A percentile compares a stretch with the other conserved stretches of the same genome.
Conservation (phyloP, 768 basidiomycete species). For the Termitomyces heimii region DNA sequence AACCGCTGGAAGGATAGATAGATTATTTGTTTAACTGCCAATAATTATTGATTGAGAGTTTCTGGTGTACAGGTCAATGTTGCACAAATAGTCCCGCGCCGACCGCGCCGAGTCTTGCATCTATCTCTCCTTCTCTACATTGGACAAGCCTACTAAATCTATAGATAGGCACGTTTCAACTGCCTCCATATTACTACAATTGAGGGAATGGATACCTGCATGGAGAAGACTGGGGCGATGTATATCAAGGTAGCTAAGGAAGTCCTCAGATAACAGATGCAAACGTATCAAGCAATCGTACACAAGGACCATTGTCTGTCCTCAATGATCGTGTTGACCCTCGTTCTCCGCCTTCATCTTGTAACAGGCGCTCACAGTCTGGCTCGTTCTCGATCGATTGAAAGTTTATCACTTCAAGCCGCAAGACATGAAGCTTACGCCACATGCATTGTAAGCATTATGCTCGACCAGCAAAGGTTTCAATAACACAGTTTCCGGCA, state of each 20-base stretch:
- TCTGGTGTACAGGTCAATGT: background rate
- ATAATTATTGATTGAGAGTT: too few relatives aligned
- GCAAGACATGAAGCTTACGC: background rate
- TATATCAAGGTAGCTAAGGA: background rate
- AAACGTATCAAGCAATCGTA: background rate
- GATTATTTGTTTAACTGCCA: too few relatives aligned
- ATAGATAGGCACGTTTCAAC: background rate
- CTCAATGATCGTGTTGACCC: background rate
- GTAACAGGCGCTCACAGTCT: background rate
- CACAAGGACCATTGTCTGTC: background rate
- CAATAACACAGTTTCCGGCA: background rate
- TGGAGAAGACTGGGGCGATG: background rate
- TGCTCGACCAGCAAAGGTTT: background rate
- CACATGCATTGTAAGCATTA: background rate
- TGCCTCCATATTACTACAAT: background rate
- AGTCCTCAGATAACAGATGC: background rate
- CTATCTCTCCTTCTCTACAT: too few relatives aligned
- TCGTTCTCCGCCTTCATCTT: too few relatives aligned
- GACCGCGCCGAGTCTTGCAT: too few relatives aligned
- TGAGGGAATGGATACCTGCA: background rate
- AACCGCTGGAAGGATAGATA: background rate
- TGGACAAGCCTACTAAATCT: background rate
- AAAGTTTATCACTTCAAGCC: background rate
- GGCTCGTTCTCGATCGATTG: background rate
- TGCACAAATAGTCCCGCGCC: background rate